Percentiles rank a stretch among this genome's conserved stretches.
Evolutionary conservation across 352 stramenopile species (phyloP).

Genomic region (Phytophthora sojae): DNA sequence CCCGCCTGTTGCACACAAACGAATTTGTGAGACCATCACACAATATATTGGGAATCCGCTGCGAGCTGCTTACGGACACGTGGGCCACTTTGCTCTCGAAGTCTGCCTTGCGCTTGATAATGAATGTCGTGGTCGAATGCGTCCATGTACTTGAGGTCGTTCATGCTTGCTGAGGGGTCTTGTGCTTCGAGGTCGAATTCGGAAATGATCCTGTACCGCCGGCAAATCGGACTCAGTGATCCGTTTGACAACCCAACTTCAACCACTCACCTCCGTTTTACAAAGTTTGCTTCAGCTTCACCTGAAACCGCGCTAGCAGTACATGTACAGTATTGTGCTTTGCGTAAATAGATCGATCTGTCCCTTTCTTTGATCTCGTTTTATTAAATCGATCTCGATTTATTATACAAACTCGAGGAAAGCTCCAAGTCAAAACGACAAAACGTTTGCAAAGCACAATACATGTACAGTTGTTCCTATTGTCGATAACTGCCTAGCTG

Average conservation of each 20-base stretch:
- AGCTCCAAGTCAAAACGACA: no score
- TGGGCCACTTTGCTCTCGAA: conserved; percentile 55
- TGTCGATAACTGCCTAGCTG: no score
- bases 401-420: no score
- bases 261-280: conserved; percentile 30
- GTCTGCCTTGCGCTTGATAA: conserved; percentile 48
- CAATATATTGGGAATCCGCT: not conserved
- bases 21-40: conserved; percentile 7
- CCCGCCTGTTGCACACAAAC: conserved; percentile 39
- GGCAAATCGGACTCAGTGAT: conserved; percentile 23
- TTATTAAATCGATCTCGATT: no score
- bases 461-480: no score
- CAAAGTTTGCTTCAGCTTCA: conserved; percentile 4
- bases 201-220: not conserved
- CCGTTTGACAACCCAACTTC: conserved; percentile 33
- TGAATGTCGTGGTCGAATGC: conserved; percentile 53
- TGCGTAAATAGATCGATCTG: no score
- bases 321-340: not conserved
- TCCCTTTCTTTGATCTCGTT: no score
- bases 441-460: no score
- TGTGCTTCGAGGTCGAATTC: conserved; percentile 5
- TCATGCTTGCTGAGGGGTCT: conserved; percentile 43
- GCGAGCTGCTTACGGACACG: conserved; percentile 44
- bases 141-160: conserved; percentile 67
- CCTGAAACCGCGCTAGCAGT: not conserved